Evolutionary conservation across 805 yeast genomes (phyloP).

Genomic region (Wickerhamomyces chambardii): DNA sequence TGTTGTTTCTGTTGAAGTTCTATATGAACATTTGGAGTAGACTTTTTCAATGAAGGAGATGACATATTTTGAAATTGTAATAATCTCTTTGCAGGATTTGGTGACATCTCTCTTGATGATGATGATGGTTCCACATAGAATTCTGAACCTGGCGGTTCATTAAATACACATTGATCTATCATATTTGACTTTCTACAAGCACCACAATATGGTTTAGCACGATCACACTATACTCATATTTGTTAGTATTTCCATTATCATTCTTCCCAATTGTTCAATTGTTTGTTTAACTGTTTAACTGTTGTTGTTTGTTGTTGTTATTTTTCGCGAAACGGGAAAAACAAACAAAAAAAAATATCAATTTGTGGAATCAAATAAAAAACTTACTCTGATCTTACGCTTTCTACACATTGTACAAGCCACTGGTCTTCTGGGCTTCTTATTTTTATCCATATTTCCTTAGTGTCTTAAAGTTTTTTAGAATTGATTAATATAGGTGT

Average conservation of each 20-base stretch:
- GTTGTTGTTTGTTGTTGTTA: too few species aligned
- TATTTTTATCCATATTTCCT: slow-evolving; percentile 1
- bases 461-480: background rate
- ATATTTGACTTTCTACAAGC: slow-evolving; percentile 17
- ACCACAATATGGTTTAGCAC: slow-evolving; percentile 16
- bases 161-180: slow-evolving; percentile 16
- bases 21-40: slow-evolving; percentile 2
- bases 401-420: slow-evolving; percentile 20
- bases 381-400: slow-evolving; percentile 19
- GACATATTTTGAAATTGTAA: too few species aligned
- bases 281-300: too few species aligned
- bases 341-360: background rate
- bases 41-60: too few species aligned
- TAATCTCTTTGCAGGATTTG: too few species aligned
- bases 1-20: slow-evolving; percentile 9
- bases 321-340: background rate
- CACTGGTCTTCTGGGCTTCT: slow-evolving; percentile 16
- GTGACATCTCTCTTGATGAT: background rate
- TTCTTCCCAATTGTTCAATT: slow-evolving; percentile 1
- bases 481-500: too few species aligned
- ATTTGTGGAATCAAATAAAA: background rate
- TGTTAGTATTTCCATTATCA: slow-evolving; percentile 1
- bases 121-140: slow-evolving; percentile 1
- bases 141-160: slow-evolving; percentile 7
- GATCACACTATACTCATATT: slow-evolving; percentile 14